Evolutionary conservation across 148 eudicot genomes (phyloP).

Genomic region (Polygonum aviculare): DNA sequence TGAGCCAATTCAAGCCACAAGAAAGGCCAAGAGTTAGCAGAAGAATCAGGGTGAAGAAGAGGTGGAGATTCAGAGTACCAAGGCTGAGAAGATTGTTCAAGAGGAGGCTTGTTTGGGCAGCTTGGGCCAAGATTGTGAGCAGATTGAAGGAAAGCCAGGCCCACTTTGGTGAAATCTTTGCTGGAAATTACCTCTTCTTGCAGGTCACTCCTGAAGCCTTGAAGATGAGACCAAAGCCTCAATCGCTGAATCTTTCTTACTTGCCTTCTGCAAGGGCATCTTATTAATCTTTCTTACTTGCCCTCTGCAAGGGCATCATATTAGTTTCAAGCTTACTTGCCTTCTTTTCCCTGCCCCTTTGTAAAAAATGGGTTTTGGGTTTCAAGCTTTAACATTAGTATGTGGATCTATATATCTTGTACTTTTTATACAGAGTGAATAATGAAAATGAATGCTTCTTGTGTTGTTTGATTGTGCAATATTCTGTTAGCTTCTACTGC

Average conservation of each 20-base stretch:
- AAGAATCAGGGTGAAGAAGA: conserved; percentile 25
- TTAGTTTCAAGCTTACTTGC: not conserved
- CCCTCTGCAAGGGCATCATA: not conserved
- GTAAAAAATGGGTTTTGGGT: not conserved
- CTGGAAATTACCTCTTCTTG: conserved; percentile 79
- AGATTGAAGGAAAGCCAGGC: conserved; percentile 60
- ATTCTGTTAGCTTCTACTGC: not conserved
- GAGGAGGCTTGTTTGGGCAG: conserved; percentile 18
- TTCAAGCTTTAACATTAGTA: not conserved
- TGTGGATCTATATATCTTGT: not conserved
- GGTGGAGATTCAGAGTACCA: conserved; percentile 42
- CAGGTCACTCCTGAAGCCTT: conserved; percentile 62
- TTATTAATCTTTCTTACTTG: not conserved
- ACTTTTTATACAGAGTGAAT: not conserved
- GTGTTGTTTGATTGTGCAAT: not conserved
- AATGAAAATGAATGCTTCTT: not conserved
- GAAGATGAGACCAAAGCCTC: conserved; percentile 6
- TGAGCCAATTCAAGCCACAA: not conserved
- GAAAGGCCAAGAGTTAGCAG: conserved; percentile 20
- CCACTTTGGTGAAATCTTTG: conserved; percentile 81
- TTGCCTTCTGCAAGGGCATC: not conserved
- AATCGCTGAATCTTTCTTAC: not conserved
- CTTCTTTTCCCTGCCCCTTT: not conserved
- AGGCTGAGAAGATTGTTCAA: conserved; percentile 45
- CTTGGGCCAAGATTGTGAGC: conserved; percentile 43